A percentile compares a stretch with the other conserved stretches of the same genome.
These are phyloP conservation scores for Paxillus ammoniavirescens DNA, from an alignment of 768 basidiomycete genomes.

Conservation along the genomic window DNA sequence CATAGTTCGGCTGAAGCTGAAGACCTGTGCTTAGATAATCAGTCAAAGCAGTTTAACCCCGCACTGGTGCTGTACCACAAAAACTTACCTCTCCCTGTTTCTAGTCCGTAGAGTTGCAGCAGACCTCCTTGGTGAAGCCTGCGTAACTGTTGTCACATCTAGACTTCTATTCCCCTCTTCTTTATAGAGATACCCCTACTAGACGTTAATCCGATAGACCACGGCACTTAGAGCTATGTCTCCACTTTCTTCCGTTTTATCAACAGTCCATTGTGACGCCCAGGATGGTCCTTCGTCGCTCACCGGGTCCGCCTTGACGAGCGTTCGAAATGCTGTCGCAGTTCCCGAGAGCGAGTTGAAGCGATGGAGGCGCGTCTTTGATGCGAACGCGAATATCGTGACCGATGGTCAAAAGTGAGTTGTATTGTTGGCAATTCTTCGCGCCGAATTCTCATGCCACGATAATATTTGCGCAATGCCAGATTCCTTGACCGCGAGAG, in stretches of 20 bases:
- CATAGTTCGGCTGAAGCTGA: neutral
- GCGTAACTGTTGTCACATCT: slow-evolving; percentile 12
- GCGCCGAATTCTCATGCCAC: slow-evolving; percentile 17
- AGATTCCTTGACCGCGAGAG: slow-evolving; percentile 86
- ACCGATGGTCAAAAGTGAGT: slow-evolving; percentile 81
- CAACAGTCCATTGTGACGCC: slow-evolving; percentile 54
- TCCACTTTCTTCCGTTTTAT: slow-evolving; percentile 41
- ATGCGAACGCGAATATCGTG: slow-evolving; percentile 71
- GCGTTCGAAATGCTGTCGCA: slow-evolving; percentile 65
- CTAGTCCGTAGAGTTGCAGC: slow-evolving; percentile 5
- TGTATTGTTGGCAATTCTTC: slow-evolving; percentile 4
- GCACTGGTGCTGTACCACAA: slow-evolving; percentile 20
- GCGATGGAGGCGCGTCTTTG: slow-evolving; percentile 88
- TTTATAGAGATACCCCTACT: slow-evolving; percentile 35
- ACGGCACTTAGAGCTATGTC: slow-evolving; percentile 31
- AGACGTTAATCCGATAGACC: slow-evolving; percentile 29
- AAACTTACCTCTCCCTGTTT: neutral
- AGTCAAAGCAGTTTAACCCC: slow-evolving; percentile 30
- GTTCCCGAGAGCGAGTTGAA: slow-evolving; percentile 81
- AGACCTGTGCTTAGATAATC: slow-evolving; percentile 29
- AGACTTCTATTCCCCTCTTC: slow-evolving; percentile 13
- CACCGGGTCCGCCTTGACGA: slow-evolving; percentile 55
- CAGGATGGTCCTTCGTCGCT: slow-evolving; percentile 40
- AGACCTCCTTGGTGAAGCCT: slow-evolving; percentile 12
- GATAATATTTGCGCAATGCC: slow-evolving; percentile 7